phyloP scores from a whole-genome alignment of 148 eudicot species.

The Camellia sinensis region DNA sequence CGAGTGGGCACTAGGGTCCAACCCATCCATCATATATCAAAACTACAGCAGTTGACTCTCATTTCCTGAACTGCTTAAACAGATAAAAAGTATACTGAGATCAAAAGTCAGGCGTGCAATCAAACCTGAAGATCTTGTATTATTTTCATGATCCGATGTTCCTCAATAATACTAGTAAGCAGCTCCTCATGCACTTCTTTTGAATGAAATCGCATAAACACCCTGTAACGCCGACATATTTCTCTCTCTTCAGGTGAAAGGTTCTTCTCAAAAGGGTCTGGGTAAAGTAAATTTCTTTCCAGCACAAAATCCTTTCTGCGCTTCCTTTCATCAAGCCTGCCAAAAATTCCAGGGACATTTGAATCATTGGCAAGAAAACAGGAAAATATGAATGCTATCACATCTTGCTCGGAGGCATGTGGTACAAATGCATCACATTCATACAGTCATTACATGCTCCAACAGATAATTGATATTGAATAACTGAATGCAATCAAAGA shows the following conservation, averaged over 20 bases:
- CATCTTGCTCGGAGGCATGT: background rate
- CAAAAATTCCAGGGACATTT: conserved; percentile 7
- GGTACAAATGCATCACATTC: background rate
- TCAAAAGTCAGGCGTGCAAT: background rate
- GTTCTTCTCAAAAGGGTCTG: conserved; percentile 69
- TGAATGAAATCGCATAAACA: conserved; percentile 87
- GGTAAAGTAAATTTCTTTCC: conserved; percentile 78
- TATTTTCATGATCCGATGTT: conserved; percentile 68
- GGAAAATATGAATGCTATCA: background rate
- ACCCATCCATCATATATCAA: too few relatives aligned
- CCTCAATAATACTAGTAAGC: conserved; percentile 62
- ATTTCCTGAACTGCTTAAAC: background rate
- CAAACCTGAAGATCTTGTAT: conserved; percentile 81
- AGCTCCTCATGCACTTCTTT: conserved; percentile 85
- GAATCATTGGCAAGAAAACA: background rate
- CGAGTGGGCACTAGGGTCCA: too few relatives aligned
- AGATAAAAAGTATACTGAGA: background rate
- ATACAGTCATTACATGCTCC: background rate
- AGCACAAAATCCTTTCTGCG: conserved; percentile 82
- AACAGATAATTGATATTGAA: background rate
- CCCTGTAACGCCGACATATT: conserved; percentile 63
- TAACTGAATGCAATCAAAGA: background rate
- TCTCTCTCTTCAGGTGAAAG: conserved; percentile 83
- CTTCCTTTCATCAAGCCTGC: conserved; percentile 96
- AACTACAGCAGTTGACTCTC: too few relatives aligned